Conservation (phyloP, 2,329 filamentous ascomycete genomes). For the Phyllosticta capitalensis region DNA sequence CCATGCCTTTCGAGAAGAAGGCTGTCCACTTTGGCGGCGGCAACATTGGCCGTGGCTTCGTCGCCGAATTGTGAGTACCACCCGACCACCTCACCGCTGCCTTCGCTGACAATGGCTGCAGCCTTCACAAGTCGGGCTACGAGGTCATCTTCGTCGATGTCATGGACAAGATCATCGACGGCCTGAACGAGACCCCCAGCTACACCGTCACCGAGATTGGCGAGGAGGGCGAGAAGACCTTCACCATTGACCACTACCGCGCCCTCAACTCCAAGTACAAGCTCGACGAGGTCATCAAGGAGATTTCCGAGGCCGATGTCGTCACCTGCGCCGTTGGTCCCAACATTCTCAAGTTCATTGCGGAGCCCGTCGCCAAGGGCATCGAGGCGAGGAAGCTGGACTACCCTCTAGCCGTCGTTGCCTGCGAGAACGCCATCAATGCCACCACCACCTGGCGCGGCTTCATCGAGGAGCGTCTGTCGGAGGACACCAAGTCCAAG, state of each 20-base stretch:
- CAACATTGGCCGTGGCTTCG: slow-evolving; percentile 43
- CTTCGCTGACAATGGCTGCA: slow-evolving; percentile 32
- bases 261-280: slow-evolving; percentile 91
- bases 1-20: slow-evolving; percentile 33
- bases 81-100: not conserved
- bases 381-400: slow-evolving; percentile 62
- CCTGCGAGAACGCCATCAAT: slow-evolving; percentile 95
- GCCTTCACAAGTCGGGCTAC: slow-evolving; percentile 84
- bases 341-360: slow-evolving; percentile 93
- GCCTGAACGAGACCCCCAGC: slow-evolving; percentile 62
- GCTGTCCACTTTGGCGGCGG: slow-evolving; percentile 45
- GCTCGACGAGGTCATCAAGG: slow-evolving; percentile 69
- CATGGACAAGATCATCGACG: slow-evolving; percentile 69
- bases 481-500: slow-evolving; percentile 51
- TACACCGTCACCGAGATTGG: slow-evolving; percentile 95
- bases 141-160: slow-evolving; percentile 97
- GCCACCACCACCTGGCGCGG: slow-evolving; percentile 80
- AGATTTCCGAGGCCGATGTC: slow-evolving; percentile 78
- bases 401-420: slow-evolving; percentile 79
- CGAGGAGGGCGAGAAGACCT: slow-evolving; percentile 67
- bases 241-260: slow-evolving; percentile 87
- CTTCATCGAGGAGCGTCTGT: slow-evolving; percentile 69
- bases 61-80: slow-evolving; percentile 24
- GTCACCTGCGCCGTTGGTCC: slow-evolving; percentile 97
- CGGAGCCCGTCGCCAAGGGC: slow-evolving; percentile 88